These are phyloP conservation scores for Lactarius vividus DNA, from an alignment of 768 basidiomycete species.

Conservation along the genomic window DNA sequence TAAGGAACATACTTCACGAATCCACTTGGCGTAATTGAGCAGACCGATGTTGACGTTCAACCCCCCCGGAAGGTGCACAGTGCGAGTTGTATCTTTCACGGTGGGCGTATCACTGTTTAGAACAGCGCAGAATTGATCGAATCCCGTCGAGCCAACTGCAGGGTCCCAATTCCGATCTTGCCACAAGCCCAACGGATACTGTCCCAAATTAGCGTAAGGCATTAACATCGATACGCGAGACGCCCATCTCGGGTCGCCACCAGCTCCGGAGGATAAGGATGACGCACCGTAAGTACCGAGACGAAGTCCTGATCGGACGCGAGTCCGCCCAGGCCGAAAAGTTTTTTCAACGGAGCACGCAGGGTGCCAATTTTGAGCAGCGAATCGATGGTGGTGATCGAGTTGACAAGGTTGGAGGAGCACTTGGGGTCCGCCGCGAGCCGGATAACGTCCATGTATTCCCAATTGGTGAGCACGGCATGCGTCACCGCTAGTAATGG, in stretches of 20 bases:
- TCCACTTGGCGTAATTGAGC: slow-evolving; percentile 72
- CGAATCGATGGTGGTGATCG: slow-evolving; percentile 59
- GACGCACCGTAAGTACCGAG: slow-evolving; percentile 57
- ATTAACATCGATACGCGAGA: not conserved
- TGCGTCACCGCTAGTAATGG: slow-evolving; percentile 68
- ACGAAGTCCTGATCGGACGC: slow-evolving; percentile 77
- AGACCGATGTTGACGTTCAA: slow-evolving; percentile 53
- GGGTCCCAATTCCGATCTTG: slow-evolving; percentile 90
- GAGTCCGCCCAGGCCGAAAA: slow-evolving; percentile 73
- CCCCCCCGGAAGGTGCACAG: slow-evolving; percentile 2
- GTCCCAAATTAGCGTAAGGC: not conserved
- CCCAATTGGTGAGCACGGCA: slow-evolving; percentile 76
- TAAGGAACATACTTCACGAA: slow-evolving; percentile 53
- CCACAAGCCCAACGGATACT: slow-evolving; percentile 70
- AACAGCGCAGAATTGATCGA: slow-evolving; percentile 64
- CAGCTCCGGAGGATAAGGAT: not conserved
- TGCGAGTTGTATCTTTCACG: not conserved
- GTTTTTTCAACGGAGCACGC: slow-evolving; percentile 55
- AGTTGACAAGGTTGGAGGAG: slow-evolving; percentile 54
- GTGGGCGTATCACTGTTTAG: slow-evolving; percentile 34
- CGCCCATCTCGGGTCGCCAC: not conserved
- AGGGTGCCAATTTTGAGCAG: slow-evolving; percentile 51
- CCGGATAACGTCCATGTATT: slow-evolving; percentile 86
- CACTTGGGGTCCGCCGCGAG: slow-evolving; percentile 63
- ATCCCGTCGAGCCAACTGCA: slow-evolving; percentile 52